Evolutionary conservation across 2,329 filamentous ascomycete species (phyloP), one percentile per base, ranked within the genome.

Genomic region (Ophiostoma tasmaniense): DNA sequence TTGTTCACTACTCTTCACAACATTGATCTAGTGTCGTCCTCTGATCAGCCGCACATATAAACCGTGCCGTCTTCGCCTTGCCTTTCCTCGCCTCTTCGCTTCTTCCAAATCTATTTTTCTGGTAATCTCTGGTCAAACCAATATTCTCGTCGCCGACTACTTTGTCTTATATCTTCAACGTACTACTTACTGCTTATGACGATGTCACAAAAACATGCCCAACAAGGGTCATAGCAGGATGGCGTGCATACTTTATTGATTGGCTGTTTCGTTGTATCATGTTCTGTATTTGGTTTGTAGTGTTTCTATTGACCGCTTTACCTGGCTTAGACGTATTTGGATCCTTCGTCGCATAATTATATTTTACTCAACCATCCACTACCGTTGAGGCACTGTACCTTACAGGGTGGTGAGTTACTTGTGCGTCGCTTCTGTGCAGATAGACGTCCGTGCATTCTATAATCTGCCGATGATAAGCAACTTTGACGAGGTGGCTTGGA

Each of bases 41-140:
- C 50, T 22, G 50, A 25, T 55, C 50, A 55, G 50, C 50, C 50
- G 50, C n/a, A 55, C 50, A 55, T 55, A 55, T 55, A 55, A 55
- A 25, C 50, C 5, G 22, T 4, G 8, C 11, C 3, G 50, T 10
- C 50, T 22, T 55, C n/a, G 50, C 22, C 50, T 55, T 22, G n/a
- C 50, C n/a, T 13, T 22, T 55, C 50, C 50, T 55, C 50, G 50
- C 50, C 22, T 55, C 50, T 55, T 55, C 50, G n/a, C n/a, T 55
- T 22, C 50, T 55, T 25, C 50, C 17, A 2, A 55, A 22, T n/a
- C 42, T 10, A 25, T 25, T 55, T 6, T 3, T 52, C 17, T 17
- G 39, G 17, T 13, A 4, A 45, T 20, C 2, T 45, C 17, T 45
- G 42, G 17, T n/a, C 14, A 45, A 20, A 2, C 7, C 17, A 45